Evolutionary conservation across 2,329 filamentous ascomycete genomes (phyloP).

Genomic region (Conoideocrella luteorostrata): DNA sequence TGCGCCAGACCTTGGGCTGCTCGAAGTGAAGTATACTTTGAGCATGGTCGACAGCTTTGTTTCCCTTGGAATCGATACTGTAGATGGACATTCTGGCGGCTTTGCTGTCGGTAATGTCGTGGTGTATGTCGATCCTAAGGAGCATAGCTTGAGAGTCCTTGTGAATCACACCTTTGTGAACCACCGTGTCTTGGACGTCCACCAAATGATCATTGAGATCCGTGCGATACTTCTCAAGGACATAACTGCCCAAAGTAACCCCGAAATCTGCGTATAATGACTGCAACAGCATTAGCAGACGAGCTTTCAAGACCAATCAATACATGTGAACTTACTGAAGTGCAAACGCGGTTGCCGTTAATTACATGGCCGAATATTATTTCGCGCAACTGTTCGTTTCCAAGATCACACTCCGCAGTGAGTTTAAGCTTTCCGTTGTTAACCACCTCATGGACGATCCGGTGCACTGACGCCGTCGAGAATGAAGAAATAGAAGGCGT

Average conservation of each 20-base stretch:
- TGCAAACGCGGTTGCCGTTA: not conserved
- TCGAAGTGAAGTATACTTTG: not conserved
- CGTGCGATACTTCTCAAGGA: not conserved
- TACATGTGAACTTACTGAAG: not conserved
- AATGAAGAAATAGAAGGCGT: not conserved
- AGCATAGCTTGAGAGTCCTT: not conserved
- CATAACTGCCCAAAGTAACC: not conserved
- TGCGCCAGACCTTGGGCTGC: conserved; percentile 5
- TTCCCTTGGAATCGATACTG: conserved; percentile 31
- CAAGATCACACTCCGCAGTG: not conserved
- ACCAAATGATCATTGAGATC: not conserved
- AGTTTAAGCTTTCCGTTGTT: not conserved
- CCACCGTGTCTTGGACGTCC: not conserved
- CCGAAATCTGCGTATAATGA: not conserved
- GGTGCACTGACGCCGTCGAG: not conserved
- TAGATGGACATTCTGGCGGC: too few species aligned
- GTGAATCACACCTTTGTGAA: not conserved
- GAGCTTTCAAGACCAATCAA: not conserved
- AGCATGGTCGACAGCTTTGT: conserved; percentile 13
- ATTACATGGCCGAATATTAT: not conserved
- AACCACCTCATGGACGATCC: not conserved
- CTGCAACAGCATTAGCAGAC: not conserved
- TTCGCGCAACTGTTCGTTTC: not conserved
- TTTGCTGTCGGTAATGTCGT: too few species aligned
- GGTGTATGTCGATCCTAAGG: not conserved